These are phyloP conservation scores for Chondrus crispus DNA, from an alignment of 23 red algal genomes.

Conservation along the genomic window DNA sequence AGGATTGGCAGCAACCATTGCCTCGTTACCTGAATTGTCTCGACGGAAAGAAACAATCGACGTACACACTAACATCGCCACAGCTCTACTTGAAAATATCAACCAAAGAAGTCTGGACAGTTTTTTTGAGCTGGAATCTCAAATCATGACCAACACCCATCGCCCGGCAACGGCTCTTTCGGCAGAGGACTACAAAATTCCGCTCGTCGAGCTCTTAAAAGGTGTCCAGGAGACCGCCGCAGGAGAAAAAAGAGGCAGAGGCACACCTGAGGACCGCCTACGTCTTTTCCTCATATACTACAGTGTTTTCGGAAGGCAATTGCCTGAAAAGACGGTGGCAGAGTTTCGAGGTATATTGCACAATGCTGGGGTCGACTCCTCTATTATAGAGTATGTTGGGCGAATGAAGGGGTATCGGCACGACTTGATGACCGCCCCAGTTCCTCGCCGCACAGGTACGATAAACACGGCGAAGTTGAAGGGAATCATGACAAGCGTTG, in stretches of 20 bases:
- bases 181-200: constrained; percentile 47
- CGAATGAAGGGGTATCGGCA: constrained; percentile 30
- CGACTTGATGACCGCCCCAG: constrained; percentile 33
- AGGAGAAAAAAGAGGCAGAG: constrained; percentile 32
- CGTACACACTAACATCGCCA: constrained; percentile 95
- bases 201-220: constrained; percentile 61
- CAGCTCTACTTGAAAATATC: constrained; percentile 85
- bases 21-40: constrained; percentile 76
- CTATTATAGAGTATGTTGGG: constrained; percentile 30
- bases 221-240: constrained; percentile 22
- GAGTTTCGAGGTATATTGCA: constrained; percentile 29
- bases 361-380: constrained; percentile 19
- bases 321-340: constrained; percentile 27
- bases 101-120: constrained; percentile 78
- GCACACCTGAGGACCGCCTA: constrained; percentile 41
- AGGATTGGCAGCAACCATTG: constrained; percentile 66
- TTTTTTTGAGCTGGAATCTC: constrained; percentile 91
- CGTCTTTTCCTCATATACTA: constrained; percentile 88
- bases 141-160: constrained; percentile 42
- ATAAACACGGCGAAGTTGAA: constrained; percentile 48
- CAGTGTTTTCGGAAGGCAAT: constrained; percentile 34
- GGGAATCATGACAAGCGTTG: constrained; percentile 56
- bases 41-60: constrained; percentile 74
- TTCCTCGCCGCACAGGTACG: background rate
- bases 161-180: background rate